These are phyloP conservation scores for Globisporangium emineosum DNA, from an alignment of 352 stramenopile genomes.

Conservation along the genomic window DNA sequence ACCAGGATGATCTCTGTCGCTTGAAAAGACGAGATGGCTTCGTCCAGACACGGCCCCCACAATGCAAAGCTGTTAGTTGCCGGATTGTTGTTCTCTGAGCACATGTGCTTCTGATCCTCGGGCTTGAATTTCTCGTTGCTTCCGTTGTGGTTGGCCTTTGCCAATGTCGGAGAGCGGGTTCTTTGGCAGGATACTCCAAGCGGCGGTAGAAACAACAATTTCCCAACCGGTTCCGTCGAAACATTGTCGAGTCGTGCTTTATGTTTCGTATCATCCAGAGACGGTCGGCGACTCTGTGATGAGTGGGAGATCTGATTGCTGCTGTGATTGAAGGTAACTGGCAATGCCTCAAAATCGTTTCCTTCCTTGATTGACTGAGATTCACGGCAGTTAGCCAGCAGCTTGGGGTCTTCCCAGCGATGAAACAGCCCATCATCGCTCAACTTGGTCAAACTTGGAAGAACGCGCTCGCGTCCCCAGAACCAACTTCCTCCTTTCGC, in stretches of 20 bases:
- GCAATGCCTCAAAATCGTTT: not conserved
- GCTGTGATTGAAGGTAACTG: not conserved
- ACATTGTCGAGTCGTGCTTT: no score
- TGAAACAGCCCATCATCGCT: not conserved
- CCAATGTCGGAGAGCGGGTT: not conserved
- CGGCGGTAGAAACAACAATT: not conserved
- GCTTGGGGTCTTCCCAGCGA: not conserved
- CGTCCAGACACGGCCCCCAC: not conserved
- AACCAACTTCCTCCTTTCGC: not conserved
- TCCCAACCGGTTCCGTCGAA: not conserved
- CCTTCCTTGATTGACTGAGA: not conserved
- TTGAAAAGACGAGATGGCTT: constrained; percentile 28
- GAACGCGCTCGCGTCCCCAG: not conserved
- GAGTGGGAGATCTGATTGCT: constrained; percentile 3
- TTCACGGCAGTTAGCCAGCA: not conserved
- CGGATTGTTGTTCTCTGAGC: not conserved
- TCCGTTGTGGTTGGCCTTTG: not conserved
- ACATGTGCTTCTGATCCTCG: no score
- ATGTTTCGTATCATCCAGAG: not conserved
- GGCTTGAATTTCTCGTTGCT: not conserved
- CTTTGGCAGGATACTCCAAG: not conserved
- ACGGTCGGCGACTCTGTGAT: not conserved
- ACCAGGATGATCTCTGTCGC: constrained; percentile 32
- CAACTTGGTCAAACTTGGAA: not conserved
- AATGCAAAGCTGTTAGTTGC: not conserved